Conservation (phyloP, 495 filamentous ascomycete species). For the Chaetomidium leptoderma region DNA sequence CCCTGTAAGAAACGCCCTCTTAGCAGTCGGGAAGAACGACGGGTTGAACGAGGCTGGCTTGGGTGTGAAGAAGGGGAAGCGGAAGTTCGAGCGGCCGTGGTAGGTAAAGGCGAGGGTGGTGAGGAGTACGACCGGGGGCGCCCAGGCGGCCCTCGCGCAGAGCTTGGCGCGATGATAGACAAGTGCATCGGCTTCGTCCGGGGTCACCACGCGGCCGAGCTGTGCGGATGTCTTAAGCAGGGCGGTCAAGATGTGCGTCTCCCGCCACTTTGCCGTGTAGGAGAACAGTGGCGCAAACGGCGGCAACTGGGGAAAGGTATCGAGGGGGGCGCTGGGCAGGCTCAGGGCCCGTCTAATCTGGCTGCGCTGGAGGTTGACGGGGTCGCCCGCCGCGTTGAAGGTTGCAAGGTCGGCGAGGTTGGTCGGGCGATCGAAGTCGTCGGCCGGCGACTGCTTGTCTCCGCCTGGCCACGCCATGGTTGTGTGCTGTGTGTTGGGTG, state of each 20-base stretch:
- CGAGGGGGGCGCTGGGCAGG: slow-evolving; percentile 15
- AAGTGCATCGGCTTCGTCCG: slow-evolving; percentile 16
- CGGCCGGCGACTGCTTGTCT: neutral
- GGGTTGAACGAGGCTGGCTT: slow-evolving; percentile 17
- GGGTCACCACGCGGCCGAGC: slow-evolving; percentile 5
- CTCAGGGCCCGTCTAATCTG: slow-evolving; percentile 2
- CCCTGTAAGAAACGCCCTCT: slow-evolving; percentile 7
- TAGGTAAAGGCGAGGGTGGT: slow-evolving; percentile 6
- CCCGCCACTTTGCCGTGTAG: slow-evolving; percentile 13
- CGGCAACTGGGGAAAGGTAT: slow-evolving; percentile 21
- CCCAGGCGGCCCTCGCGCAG: slow-evolving; percentile 7
- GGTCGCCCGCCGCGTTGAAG: neutral
- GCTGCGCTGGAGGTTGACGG: neutral
- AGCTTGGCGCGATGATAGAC: slow-evolving; percentile 12
- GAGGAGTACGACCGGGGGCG: slow-evolving; percentile 9
- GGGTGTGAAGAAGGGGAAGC: slow-evolving; percentile 28
- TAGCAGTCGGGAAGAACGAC: slow-evolving; percentile 12
- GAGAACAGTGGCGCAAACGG: slow-evolving; percentile 8
- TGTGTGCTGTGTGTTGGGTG: neutral
- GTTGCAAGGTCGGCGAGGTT: neutral
- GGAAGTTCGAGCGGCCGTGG: slow-evolving; percentile 19
- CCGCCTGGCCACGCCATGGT: slow-evolving; percentile 14
- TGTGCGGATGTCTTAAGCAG: neutral
- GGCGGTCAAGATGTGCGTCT: neutral
- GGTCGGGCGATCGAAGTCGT: slow-evolving; percentile 1